phyloP scores from a whole-genome alignment of 768 basidiomycete genomes.

The Pleurotus citrinopileatus region DNA sequence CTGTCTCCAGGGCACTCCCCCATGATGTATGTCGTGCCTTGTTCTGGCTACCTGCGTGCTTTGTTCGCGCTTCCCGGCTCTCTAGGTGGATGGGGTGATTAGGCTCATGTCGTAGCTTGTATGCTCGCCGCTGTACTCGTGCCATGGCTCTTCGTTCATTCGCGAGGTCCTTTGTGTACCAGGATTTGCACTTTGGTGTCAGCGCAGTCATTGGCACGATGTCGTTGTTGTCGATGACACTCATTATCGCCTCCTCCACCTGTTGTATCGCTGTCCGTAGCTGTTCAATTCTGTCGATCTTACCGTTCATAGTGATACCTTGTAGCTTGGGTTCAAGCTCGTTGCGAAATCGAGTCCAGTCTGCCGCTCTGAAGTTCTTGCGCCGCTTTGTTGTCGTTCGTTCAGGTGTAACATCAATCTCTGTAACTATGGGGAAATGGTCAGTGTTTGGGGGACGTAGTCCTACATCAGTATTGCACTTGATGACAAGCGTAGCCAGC shows the following conservation, averaged over 20 bases:
- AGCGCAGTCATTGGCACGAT: slow-evolving; percentile 13
- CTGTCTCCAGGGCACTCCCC: slow-evolving; percentile 15
- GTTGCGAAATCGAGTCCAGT: slow-evolving; percentile 20
- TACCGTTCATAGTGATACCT: neutral
- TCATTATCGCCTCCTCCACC: slow-evolving; percentile 11
- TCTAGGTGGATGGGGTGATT: slow-evolving; percentile 11
- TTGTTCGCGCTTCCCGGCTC: neutral
- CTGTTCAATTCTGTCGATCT: neutral
- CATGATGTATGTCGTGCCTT: slow-evolving; percentile 8
- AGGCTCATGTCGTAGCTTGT: neutral
- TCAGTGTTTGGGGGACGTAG: slow-evolving; percentile 21
- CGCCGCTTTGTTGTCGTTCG: neutral
- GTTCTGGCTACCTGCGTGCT: slow-evolving; percentile 3
- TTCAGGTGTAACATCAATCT: slow-evolving; percentile 16
- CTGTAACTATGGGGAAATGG: slow-evolving; percentile 29
- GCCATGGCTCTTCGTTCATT: neutral
- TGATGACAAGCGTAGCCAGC: slow-evolving; percentile 13
- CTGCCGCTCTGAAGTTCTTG: slow-evolving; percentile 19
- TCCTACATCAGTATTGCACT: slow-evolving; percentile 20
- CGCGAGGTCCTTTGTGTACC: slow-evolving; percentile 19
- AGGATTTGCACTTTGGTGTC: slow-evolving; percentile 16
- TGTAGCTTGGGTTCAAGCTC: slow-evolving; percentile 7
- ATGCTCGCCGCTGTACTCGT: neutral
- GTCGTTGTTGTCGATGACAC: slow-evolving; percentile 5
- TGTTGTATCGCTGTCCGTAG: neutral